Base-by-base conservation (phyloP, 208 protist genomes). In the Endotrypanum monterogeii region DNA sequence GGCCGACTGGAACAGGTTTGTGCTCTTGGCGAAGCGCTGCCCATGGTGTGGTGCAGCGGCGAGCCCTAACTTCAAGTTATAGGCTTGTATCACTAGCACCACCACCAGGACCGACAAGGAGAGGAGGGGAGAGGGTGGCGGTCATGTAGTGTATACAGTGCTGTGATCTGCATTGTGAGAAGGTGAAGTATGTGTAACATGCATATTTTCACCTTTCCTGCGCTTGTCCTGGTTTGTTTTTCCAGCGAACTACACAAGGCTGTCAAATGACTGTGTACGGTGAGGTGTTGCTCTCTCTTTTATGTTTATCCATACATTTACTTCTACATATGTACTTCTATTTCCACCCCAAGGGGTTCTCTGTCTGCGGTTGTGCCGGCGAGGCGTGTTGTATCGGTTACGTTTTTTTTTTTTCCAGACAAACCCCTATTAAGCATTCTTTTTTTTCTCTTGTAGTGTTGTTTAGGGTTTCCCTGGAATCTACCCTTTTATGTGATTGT, bases 1-100 rank as follows among this genome's bases (percentile, higher is more conserved):
- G 82, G 93, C 89, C 14, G 94, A 98, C 80, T 98, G 96, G 96
- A 98, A 96, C 73, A 85, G 86, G 72, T 94, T 91, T 66, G 84
- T 98, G 56, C 65, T 92, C 46, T 70, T 88, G 37, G 84, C 76
- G 30, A 96, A 96, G 81, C 62, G 72, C 52, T 98, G 96, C 77
- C 96, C 96, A 46, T 98, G 96, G 96, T 98, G 96, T 70, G 78
- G 84, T 12, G 77, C 62, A 16, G 48, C 80, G 20, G 86, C 89
- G 61, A 86, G 62, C 25, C 84, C 89, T 4, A 81, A 91, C 74
- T 98, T 96, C 73, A 86, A 89, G 70, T 39, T 86, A 50, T 92
- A 84, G 73, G 35, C 52, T 30, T 3, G 0, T 18, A 20, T 14
- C 12, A 1, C 28, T n/a, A 48, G 8, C 44, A 48, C 44, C 44